A percentile compares a stretch with the other conserved stretches of the same genome.
Evolutionary conservation across 371 early-diverging fungal species (phyloP).

Genomic region (Circinella umbellata): DNA sequence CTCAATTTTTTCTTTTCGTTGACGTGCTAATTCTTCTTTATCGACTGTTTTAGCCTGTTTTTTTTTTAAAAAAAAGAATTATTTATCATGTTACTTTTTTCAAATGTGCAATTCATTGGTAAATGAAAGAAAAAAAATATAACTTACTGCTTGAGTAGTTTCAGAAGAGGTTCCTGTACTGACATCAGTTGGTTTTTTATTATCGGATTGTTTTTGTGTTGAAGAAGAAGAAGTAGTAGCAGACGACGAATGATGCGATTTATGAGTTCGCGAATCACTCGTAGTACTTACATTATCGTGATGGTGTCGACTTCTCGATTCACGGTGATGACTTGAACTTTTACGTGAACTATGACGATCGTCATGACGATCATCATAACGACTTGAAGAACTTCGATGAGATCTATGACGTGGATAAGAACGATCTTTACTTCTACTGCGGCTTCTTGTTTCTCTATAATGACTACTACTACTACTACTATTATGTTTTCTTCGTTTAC

Average conservation of each 20-base stretch:
- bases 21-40: constrained; percentile 67
- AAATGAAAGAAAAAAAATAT: not conserved
- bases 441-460: constrained; percentile 33
- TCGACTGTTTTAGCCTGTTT: constrained; percentile 24
- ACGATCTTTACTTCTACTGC: constrained; percentile 37
- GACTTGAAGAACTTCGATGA: constrained; percentile 40
- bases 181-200: constrained; percentile 1
- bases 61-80: constrained; percentile 6
- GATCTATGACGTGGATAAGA: constrained; percentile 34
- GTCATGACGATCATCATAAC: constrained; percentile 28
- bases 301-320: not conserved
- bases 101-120: not conserved
- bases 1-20: constrained; percentile 74
- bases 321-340: not conserved
- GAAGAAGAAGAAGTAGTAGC: not conserved
- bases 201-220: constrained; percentile 1
- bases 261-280: constrained; percentile 40
- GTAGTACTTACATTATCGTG: constrained; percentile 48
- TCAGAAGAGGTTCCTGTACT: constrained; percentile 10
- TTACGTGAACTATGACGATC: not conserved
- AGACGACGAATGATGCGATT: constrained; percentile 21
- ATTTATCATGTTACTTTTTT: no score
- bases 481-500: constrained; percentile 34
- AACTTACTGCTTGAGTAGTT: not conserved
- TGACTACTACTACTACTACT: constrained; percentile 16